Conservation (phyloP, 2,329 filamentous ascomycete species). For the Diaporthe citriasiana region DNA sequence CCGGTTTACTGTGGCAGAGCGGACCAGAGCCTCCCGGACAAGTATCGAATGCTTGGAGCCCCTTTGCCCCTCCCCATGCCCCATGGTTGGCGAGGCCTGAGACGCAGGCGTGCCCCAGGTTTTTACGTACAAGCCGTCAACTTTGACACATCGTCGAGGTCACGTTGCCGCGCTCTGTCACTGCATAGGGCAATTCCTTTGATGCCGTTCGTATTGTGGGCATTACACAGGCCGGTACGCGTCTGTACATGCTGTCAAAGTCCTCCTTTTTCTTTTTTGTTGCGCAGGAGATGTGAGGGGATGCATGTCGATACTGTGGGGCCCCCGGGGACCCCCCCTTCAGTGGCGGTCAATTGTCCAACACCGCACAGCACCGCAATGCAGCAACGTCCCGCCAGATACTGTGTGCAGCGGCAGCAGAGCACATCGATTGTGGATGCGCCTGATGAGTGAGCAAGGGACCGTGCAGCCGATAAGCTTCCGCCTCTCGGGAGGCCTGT, state of each 20-base stretch:
- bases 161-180: constrained; percentile 38
- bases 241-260: constrained; percentile 20
- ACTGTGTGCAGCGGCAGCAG: not conserved
- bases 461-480: constrained; percentile 28
- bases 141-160: constrained; percentile 43
- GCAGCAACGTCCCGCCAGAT: not conserved
- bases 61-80: not conserved
- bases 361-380: not conserved
- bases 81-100: constrained; percentile 14
- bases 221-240: not conserved
- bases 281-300: not conserved
- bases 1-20: constrained; percentile 3
- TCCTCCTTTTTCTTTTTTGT: not conserved
- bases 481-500: constrained; percentile 17
- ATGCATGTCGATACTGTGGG: constrained; percentile 5
- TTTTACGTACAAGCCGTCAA: constrained; percentile 41
- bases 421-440: not conserved
- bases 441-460: constrained; percentile 3
- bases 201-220: constrained; percentile 8
- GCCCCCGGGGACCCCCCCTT: not conserved
- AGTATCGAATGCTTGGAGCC: not conserved
- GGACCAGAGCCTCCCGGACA: constrained; percentile 30
- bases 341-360: constrained; percentile 28
- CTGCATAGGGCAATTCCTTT: constrained; percentile 26
- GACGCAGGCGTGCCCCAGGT: constrained; percentile 30